Evolutionary conservation across 371 early-diverging fungal species (phyloP), one percentile per base, ranked within the genome.

Genomic region (Mucor indicus): DNA sequence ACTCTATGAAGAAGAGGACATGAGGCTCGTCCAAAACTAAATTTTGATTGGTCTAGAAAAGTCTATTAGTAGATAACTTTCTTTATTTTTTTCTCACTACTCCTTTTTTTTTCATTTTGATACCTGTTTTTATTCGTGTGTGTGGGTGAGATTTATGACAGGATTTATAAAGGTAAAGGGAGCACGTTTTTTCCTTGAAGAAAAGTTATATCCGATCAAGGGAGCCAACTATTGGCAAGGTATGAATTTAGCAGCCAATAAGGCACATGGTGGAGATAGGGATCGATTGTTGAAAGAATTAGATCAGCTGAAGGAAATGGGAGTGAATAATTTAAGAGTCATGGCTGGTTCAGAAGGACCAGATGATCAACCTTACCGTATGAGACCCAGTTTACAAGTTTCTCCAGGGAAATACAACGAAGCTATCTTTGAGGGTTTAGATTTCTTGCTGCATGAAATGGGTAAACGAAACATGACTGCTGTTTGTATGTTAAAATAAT

Each of bases 171-270:
- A 36, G 11, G 62, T 69, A 5, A 39, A 60, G 13, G 60, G 55
- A 2, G 47, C 42, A 1, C 52, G 45, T 9, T 73, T 73, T 38
- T 50, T 30, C 20, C 57, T 47, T 1, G 24, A 69, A 35, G 66
- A 62, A 9, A 43, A 62, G 23, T 43, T 50, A 3, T 74, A 77
- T 42, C 43, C 46, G 3, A 55, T 83, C 1, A 62, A 53, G 2
- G 81, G 83, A 3, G 83, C 86, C 40, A 86, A 86, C 53, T 86
- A 84, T 48, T 86, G 86, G 86, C 82, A 85, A 44, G 86, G 84
- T 9, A 85, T 86, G 75, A 80, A 84, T 55, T 64, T 86, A n/a
- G 83, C 78, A 19, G 64, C 69, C 10, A 31, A 51, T 9, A 33
- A n/a, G 12, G 53, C 47, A 11, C 25, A 37, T 11, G 79, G 77